Evolutionary conservation across 129 eudicot genomes (phyloP), one percentile per base, ranked within the genome.

Genomic region (Pseudognaphalium luteoalbum): DNA sequence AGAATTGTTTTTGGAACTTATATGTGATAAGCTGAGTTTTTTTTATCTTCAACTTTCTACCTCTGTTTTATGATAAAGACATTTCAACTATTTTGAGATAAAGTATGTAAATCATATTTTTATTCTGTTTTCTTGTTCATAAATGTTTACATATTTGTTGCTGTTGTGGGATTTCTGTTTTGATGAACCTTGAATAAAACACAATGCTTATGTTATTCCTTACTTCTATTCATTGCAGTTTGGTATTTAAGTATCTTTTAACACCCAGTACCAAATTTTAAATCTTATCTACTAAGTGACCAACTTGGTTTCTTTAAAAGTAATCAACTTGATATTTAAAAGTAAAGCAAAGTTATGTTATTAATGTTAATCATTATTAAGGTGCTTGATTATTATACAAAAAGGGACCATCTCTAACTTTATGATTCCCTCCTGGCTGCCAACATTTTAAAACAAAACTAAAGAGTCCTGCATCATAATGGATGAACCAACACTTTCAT

Each of bases 391-490:
- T 79, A 73, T 21, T 47, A 64, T 44, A 33, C 44, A 7, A 62
- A 72, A 78, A 76, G 71, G 79, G 71, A 71, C 84, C 84, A 80
- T 47, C 25, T 66, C 74, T 35, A 73, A 70, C 69, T 80, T 42
- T 39, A 65, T 25, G 33, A 72, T 37, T 66, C n/a, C 35, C 5
- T 29, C 20, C 77, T 61, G 70, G 58, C 67, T 56, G 59, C 67
- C n/a, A 47, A 70, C 28, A 73, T n/a, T 52, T 9, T 2, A 70
- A 37, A 69, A 33, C 56, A 44, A 21, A 57, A 68, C 58, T 60
- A 74, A 73, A 67, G 70, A 29, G 65, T 21, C 76, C 52, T 67
- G 21, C 70, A 58, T 58, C 80, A 80, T 80, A 67, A 67, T 80
- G 54, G 57, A 61, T 9, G 15, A 78, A 51, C 65, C 35, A 19